Percentiles rank a stretch among this genome's conserved stretches.
Evolutionary conservation across 1,284 basidiomycete species (phyloP).

Genomic region (Cutaneotrichosporon cyanovorans): DNA sequence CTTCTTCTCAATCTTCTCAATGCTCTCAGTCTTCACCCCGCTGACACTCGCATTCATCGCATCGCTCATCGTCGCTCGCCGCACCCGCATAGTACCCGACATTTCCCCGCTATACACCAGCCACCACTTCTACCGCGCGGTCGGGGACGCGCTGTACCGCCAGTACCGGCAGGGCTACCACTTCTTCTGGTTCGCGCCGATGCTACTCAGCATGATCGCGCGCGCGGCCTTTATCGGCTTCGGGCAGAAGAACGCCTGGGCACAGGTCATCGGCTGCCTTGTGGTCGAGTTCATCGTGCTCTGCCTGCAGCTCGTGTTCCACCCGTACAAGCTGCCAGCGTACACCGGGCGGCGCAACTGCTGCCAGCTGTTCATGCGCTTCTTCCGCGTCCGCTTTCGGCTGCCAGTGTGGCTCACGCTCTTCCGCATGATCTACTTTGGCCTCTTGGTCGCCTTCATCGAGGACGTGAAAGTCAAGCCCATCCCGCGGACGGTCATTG

Average conservation of each 20-base stretch:
- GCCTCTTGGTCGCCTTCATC: conserved; percentile 44
- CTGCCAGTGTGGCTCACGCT: conserved; percentile 21
- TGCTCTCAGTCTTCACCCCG: conserved; percentile 53
- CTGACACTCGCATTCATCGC: conserved; percentile 46
- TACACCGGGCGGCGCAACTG: conserved; percentile 5
- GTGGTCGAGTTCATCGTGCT: conserved; percentile 61
- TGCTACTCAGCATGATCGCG: conserved; percentile 44
- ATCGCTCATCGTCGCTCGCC: conserved; percentile 25
- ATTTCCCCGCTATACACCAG: conserved; percentile 42
- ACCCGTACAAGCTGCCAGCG: conserved; percentile 43
- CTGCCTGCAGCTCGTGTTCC: conserved; percentile 51
- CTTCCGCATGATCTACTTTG: conserved; percentile 38
- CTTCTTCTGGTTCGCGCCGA: conserved; percentile 47
- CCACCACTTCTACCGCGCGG: conserved; percentile 40
- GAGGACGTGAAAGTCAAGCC: conserved; percentile 31
- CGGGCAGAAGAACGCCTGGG: conserved; percentile 57
- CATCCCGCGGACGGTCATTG: conserved; percentile 41
- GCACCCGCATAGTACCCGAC: conserved; percentile 24
- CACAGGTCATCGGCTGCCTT: conserved; percentile 64
- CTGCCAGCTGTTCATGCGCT: background rate
- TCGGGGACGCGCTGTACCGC: conserved; percentile 42
- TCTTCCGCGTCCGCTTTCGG: too few relatives aligned
- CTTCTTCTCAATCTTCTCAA: conserved; percentile 56
- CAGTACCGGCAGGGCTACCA: conserved; percentile 46
- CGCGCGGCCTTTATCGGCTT: conserved; percentile 69